Evolutionary conservation across 495 filamentous ascomycete genomes (phyloP).

Genomic region (Penicillium ucsense): DNA sequence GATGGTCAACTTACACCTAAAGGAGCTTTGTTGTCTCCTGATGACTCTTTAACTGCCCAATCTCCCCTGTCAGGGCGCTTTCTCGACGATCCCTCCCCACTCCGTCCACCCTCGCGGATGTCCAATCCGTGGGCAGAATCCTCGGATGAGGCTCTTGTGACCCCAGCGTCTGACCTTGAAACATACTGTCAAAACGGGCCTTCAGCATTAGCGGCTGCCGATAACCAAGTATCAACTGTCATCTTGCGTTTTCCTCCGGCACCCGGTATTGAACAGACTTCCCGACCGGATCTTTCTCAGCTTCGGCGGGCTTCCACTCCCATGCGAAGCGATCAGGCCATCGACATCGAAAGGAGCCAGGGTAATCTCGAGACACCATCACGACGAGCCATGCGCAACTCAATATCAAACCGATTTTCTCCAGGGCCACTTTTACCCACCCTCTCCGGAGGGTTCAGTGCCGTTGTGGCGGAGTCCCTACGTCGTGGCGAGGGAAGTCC

Average conservation of each 20-base stretch:
- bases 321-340: constrained; percentile 6
- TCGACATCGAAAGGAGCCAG: constrained; percentile 10
- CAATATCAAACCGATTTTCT: constrained; percentile 33
- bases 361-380: constrained; percentile 28
- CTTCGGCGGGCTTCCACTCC: constrained; percentile 13
- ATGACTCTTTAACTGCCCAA: constrained; percentile 23
- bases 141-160: constrained; percentile 6
- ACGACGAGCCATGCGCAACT: constrained; percentile 22
- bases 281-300: constrained; percentile 1
- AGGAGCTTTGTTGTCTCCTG: constrained; percentile 24
- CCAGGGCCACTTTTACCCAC: constrained; percentile 30
- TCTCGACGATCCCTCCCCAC: constrained; percentile 20
- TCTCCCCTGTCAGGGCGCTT: constrained; percentile 22
- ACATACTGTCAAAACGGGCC: constrained; percentile 22
- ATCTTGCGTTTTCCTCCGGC: constrained; percentile 31
- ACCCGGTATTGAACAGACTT: constrained; percentile 21
- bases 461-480: constrained; percentile 52
- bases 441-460: constrained; percentile 46
- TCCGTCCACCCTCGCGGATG: constrained; percentile 27
- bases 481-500: constrained; percentile 40
- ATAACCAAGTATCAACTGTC: constrained; percentile 24
- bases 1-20: constrained; percentile 25
- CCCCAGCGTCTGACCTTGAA: constrained; percentile 17
- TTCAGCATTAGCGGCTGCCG: constrained; percentile 8
- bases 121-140: constrained; percentile 35